Percentiles rank a stretch among this genome's conserved stretches.
These are phyloP conservation scores for Wickerhamiella bombiphila DNA, from an alignment of 805 yeast genomes.

Conservation along the genomic window DNA sequence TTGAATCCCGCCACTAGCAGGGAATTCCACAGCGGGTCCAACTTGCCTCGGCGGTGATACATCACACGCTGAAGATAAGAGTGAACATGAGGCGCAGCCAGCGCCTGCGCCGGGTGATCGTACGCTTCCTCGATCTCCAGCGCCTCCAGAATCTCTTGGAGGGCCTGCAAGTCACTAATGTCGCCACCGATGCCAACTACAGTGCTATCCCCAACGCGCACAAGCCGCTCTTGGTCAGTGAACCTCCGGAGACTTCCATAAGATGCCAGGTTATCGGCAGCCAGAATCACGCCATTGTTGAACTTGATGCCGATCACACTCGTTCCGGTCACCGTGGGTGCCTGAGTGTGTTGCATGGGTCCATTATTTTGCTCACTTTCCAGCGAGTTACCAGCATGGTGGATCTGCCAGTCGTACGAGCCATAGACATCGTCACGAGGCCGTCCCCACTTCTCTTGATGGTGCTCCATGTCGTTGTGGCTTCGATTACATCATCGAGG, in stretches of 20 bases:
- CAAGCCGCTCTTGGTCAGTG: slow-evolving; percentile 68
- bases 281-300: slow-evolving; percentile 78
- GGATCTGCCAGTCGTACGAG: slow-evolving; percentile 38
- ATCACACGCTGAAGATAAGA: slow-evolving; percentile 73
- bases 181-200: slow-evolving; percentile 93
- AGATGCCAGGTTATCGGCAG: slow-evolving; percentile 85
- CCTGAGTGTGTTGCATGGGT: slow-evolving; percentile 82
- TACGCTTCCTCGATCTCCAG: slow-evolving; percentile 67
- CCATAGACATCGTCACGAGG: slow-evolving; percentile 79
- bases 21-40: slow-evolving; percentile 96
- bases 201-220: slow-evolving; percentile 71
- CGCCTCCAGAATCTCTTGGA: slow-evolving; percentile 61
- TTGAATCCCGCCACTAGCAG: slow-evolving; percentile 80
- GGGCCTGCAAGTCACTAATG: slow-evolving; percentile 79
- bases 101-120: slow-evolving; percentile 38
- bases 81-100: slow-evolving; percentile 79
- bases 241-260: slow-evolving; percentile 88
- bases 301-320: slow-evolving; percentile 87
- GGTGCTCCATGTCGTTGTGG: slow-evolving; percentile 62
- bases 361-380: slow-evolving; percentile 21
- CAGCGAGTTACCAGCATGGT: slow-evolving; percentile 45
- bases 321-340: slow-evolving; percentile 92
- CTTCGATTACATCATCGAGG: too few relatives aligned
- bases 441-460: slow-evolving; percentile 91
- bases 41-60: slow-evolving; percentile 77